These are phyloP conservation scores for Fusarium sterilihyphosum DNA, from an alignment of 2,329 filamentous ascomycete species.

Conservation along the genomic window DNA sequence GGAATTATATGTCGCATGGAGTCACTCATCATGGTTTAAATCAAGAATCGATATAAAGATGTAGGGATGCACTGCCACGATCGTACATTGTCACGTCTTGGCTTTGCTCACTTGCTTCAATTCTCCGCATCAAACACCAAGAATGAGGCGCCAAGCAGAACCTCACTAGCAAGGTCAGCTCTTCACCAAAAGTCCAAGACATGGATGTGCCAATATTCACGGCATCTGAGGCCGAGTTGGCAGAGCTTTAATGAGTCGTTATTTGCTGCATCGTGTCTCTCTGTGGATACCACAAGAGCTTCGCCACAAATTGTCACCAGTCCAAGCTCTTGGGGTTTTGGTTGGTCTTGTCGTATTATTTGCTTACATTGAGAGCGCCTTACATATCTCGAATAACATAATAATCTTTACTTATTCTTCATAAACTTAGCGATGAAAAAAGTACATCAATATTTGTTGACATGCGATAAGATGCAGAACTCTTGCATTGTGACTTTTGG, in stretches of 20 bases:
- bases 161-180: neutral
- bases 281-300: constrained; percentile 32
- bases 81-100: constrained; percentile 6
- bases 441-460: neutral
- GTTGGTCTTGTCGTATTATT: constrained; percentile 7
- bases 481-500: neutral
- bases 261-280: constrained; percentile 26
- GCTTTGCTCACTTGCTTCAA: neutral
- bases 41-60: neutral
- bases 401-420: no score
- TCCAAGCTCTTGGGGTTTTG: constrained; percentile 13
- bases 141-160: constrained; percentile 1
- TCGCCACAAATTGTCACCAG: constrained; percentile 27
- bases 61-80: constrained; percentile 26
- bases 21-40: neutral
- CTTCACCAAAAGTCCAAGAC: neutral
- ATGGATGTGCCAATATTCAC: constrained; percentile 1
- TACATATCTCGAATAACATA: neutral
- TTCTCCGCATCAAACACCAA: neutral
- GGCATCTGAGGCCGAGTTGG: constrained; percentile 29
- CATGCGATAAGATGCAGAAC: neutral
- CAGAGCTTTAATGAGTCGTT: constrained; percentile 5
- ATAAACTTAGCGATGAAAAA: neutral
- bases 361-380: neutral
- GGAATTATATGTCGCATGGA: neutral